These are phyloP conservation scores for Verticillium isaacii DNA, from an alignment of 2,329 filamentous ascomycete species.

Conservation along the genomic window DNA sequence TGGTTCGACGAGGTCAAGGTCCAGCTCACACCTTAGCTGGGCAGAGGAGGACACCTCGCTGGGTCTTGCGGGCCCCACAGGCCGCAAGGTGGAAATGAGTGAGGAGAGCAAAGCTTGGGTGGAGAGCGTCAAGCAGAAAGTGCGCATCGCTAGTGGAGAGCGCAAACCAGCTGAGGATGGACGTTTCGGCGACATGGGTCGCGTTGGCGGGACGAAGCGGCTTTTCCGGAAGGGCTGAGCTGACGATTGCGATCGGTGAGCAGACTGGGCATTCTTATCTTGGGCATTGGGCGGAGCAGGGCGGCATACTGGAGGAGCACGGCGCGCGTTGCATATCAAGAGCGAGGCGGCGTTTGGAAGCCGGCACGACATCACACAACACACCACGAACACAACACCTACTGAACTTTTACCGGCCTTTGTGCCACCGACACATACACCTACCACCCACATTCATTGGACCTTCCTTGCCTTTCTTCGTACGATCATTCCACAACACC, in stretches of 20 bases:
- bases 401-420: not conserved
- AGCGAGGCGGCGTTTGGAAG: not conserved
- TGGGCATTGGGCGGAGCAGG: not conserved
- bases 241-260: not conserved
- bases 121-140: slow-evolving; percentile 76
- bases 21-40: slow-evolving; percentile 52
- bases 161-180: slow-evolving; percentile 26
- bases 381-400: not conserved
- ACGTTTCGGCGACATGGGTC: slow-evolving; percentile 66
- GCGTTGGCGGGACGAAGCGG: slow-evolving; percentile 67
- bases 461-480: not conserved
- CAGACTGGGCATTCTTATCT: not conserved
- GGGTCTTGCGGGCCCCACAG: slow-evolving; percentile 66
- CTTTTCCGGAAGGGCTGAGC: slow-evolving; percentile 50
- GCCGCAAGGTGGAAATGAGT: slow-evolving; percentile 61
- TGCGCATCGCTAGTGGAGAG: slow-evolving; percentile 64
- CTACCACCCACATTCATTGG: not conserved
- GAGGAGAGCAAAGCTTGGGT: slow-evolving; percentile 76
- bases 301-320: not conserved
- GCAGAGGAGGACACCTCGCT: slow-evolving; percentile 56
- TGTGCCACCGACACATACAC: not conserved
- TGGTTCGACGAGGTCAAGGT: slow-evolving; percentile 40
- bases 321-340: not conserved
- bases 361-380: not conserved
- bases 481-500: not conserved